Evolutionary conservation across 805 yeast genomes (phyloP).

Genomic region (Spathaspora boniae): DNA sequence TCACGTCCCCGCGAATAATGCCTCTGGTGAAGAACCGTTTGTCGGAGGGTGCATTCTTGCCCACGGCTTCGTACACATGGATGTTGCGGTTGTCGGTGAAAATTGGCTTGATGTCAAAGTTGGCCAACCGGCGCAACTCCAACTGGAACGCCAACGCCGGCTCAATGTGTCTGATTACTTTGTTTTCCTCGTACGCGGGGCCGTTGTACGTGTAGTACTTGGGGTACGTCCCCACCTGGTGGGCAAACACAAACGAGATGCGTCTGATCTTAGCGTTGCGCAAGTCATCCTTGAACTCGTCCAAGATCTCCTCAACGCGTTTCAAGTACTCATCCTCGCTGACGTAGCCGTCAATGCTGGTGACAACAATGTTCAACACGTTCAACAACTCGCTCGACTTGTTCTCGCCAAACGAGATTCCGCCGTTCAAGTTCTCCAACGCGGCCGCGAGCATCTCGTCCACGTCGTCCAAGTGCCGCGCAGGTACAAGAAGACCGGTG

Average conservation of each 20-base stretch:
- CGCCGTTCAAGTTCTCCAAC: slow-evolving; percentile 54
- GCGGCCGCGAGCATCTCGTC: slow-evolving; percentile 80
- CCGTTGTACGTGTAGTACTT: slow-evolving; percentile 94
- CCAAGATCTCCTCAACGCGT: slow-evolving; percentile 62
- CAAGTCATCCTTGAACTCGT: slow-evolving; percentile 68
- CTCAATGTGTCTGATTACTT: slow-evolving; percentile 94
- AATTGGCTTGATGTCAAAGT: slow-evolving; percentile 91
- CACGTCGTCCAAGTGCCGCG: slow-evolving; percentile 80
- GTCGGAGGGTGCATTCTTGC: slow-evolving; percentile 89
- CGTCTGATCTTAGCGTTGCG: slow-evolving; percentile 78
- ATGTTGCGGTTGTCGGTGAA: slow-evolving; percentile 96
- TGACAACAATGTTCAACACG: slow-evolving; percentile 77
- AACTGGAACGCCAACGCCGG: slow-evolving; percentile 98
- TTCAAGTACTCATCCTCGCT: slow-evolving; percentile 65
- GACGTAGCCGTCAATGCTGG: slow-evolving; percentile 68
- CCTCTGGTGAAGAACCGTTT: slow-evolving; percentile 97
- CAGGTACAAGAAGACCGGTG: slow-evolving; percentile 81
- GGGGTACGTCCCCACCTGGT: slow-evolving; percentile 83
- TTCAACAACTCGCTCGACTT: slow-evolving; percentile 47
- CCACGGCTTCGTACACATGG: slow-evolving; percentile 95
- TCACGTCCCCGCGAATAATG: slow-evolving; percentile 92
- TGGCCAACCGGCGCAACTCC: slow-evolving; percentile 89
- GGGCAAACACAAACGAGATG: slow-evolving; percentile 85
- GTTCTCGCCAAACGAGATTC: slow-evolving; percentile 31
- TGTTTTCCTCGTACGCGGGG: slow-evolving; percentile 80